Base-by-base conservation (phyloP, 306 rosid genomes). In the Glycine latifolia region DNA sequence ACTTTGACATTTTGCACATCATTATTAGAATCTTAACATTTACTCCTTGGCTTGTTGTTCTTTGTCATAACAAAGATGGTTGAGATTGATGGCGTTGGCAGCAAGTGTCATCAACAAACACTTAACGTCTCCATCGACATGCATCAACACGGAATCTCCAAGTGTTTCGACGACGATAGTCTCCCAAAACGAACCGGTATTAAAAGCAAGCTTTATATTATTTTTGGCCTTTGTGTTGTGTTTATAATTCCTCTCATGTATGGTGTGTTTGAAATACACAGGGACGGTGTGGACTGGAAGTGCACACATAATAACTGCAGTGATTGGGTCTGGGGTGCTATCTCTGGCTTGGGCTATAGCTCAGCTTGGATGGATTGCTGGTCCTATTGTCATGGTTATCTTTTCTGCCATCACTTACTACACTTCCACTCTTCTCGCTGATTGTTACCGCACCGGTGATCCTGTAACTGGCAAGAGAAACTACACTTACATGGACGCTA, bases 311-410 rank as follows among this genome's bases (percentile, higher is more conserved):
- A 91, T 94, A 50, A 94, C 98, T 0, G 98, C 97, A 2, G 97
- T 92, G 59, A 91, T 94, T 17, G 98, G 98, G 0, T 91, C 98
- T 4, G 98, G 98, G 4, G 98, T 94, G 66, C 54, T 92, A 14
- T 81, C 98, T 2, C 72, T 94, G 85, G 97, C 97, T 55, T 94
- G 93, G 93, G 97, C 98, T 7, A 83, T 79, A 7, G 98, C 98
- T 37, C 98, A 94, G 78, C 96, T 94, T 31, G 98, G 98, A 68
- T 94, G 98, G 98, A 39, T 92, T 60, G 97, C 92, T 76, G 98
- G 98, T 66, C 98, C 98, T 10, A 48, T 79, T 47, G 89, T 84
- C 6, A 89, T 94, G 98, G 35, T 91, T 26, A 66, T 94, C 83
- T 94, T 94, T 87, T 80, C 97, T 31, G n/a, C 82, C 55, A 92